Conservation (phyloP, 208 protist genomes). For the Leishmania lainsoni region DNA sequence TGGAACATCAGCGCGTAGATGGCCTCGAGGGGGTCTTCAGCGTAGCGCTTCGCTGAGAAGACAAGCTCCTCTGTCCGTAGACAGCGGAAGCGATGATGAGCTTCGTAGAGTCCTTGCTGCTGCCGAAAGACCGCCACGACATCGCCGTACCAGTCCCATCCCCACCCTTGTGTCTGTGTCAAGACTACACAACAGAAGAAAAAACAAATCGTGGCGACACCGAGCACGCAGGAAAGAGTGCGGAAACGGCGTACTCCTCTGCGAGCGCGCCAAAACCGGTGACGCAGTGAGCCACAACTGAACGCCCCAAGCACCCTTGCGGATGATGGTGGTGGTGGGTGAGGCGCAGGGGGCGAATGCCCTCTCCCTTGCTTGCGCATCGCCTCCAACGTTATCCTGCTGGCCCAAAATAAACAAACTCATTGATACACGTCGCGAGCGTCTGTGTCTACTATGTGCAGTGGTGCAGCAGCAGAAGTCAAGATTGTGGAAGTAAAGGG, state of each 20-base stretch:
- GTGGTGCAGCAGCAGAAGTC: neutral
- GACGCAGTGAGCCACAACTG: neutral
- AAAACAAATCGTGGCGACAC: neutral
- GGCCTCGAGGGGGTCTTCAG: neutral
- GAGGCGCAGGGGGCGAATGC: neutral
- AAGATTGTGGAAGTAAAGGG: neutral
- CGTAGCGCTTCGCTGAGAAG: neutral
- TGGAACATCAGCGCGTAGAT: neutral
- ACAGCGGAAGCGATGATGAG: slow-evolving; percentile 1
- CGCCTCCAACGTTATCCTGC: neutral
- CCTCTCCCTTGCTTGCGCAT: neutral
- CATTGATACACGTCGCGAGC: neutral
- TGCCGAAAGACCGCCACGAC: neutral
- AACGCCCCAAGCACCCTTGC: neutral
- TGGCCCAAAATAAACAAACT: slow-evolving; percentile 1
- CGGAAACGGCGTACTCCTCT: neutral
- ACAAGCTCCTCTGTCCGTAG: slow-evolving; percentile 1
- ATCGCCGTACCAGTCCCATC: neutral
- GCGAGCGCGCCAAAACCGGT: neutral
- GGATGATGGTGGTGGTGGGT: neutral
- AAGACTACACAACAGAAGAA: neutral
- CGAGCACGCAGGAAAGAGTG: neutral
- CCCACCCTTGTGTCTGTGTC: neutral
- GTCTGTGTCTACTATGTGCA: neutral
- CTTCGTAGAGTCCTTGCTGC: slow-evolving; percentile 2